Percentiles rank a stretch among this genome's conserved stretches.
Evolutionary conservation across 1,284 basidiomycete species (phyloP).

Genomic region (Malassezia brasiliensis): DNA sequence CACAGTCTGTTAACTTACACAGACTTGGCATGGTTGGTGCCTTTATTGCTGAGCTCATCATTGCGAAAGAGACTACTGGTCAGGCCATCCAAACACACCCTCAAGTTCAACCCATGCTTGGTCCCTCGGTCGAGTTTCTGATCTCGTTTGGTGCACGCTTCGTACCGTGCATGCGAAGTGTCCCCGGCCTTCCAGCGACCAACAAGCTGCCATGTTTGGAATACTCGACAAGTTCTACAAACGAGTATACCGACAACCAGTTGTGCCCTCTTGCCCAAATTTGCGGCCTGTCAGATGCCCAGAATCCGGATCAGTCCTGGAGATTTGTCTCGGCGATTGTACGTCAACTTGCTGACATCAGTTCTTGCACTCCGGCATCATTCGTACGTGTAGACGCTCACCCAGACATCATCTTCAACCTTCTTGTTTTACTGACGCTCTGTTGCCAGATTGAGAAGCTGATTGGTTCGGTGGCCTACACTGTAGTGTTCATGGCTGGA

Average conservation of each 20-base stretch:
- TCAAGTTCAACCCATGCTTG: conserved; percentile 79
- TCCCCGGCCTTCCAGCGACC: conserved; percentile 47
- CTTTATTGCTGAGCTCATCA: conserved; percentile 42
- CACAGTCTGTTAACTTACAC: not conserved
- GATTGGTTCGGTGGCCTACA: conserved; percentile 64
- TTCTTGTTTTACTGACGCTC: conserved; percentile 71
- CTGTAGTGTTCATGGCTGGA: conserved; percentile 72
- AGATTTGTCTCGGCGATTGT: conserved; percentile 54
- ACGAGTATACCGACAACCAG: conserved; percentile 40
- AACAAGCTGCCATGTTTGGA: conserved; percentile 56
- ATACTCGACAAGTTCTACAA: conserved; percentile 52
- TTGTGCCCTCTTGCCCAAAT: conserved; percentile 69
- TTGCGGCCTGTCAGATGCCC: conserved; percentile 63
- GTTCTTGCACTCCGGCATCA: conserved; percentile 82
- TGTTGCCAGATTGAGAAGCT: conserved; percentile 60
- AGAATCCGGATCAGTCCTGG: conserved; percentile 72
- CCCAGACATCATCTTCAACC: conserved; percentile 62
- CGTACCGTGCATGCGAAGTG: conserved; percentile 70
- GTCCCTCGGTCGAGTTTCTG: conserved; percentile 71
- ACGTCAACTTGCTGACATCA: conserved; percentile 63
- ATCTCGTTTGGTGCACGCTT: conserved; percentile 82
- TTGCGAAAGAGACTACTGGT: conserved; percentile 37
- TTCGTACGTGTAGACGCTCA: conserved; percentile 54
- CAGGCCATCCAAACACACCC: conserved; percentile 54
- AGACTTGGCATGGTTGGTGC: conserved; percentile 56